Evolutionary conservation across 306 rosid species (phyloP).

Genomic region (Clitoria ternatea): DNA sequence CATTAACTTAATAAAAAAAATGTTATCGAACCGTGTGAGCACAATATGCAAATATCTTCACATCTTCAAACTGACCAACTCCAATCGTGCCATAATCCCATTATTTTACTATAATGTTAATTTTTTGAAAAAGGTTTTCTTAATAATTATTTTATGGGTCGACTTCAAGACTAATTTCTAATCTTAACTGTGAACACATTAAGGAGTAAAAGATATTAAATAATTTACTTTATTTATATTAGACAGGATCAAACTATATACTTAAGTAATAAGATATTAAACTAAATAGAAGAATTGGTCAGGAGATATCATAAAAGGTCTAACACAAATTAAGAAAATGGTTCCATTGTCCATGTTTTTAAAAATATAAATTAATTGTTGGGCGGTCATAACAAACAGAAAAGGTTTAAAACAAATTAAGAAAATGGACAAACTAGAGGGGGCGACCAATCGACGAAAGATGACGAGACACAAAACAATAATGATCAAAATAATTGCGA

Average conservation of each 20-base stretch:
- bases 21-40: background rate
- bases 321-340: background rate
- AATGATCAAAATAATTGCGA: constrained; percentile 2
- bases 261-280: too few species aligned
- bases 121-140: too few species aligned
- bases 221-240: too few species aligned
- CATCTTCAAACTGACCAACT: background rate
- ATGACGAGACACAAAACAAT: background rate
- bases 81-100: background rate
- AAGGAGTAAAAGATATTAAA: too few species aligned
- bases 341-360: constrained; percentile 11
- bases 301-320: background rate
- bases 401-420: constrained; percentile 16
- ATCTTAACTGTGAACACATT: too few species aligned
- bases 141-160: too few species aligned
- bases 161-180: too few species aligned
- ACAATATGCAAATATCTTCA: background rate
- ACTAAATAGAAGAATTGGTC: background rate
- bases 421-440: constrained; percentile 18
- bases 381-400: constrained; percentile 23
- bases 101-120: background rate
- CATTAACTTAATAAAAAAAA: background rate
- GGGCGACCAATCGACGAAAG: constrained; percentile 14
- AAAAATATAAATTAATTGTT: background rate
- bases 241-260: too few species aligned